These are phyloP conservation scores for Boletus smithii DNA, from an alignment of 1,284 basidiomycete genomes.

Conservation along the genomic window DNA sequence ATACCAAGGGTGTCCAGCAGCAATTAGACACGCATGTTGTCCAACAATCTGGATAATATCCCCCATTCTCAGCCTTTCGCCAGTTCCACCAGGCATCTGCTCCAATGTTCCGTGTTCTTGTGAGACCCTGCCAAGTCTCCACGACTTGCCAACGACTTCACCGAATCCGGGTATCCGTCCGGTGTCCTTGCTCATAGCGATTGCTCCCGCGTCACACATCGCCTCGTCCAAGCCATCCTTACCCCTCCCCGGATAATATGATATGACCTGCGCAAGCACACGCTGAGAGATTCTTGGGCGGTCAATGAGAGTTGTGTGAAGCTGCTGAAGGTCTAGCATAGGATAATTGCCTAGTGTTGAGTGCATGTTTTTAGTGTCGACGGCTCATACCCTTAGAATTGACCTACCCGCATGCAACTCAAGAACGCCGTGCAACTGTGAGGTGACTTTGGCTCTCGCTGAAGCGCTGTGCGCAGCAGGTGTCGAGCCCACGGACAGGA, in stretches of 20 bases:
- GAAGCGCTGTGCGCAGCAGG: constrained; percentile 79
- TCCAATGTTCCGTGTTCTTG: constrained; percentile 81
- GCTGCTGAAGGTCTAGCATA: constrained; percentile 81
- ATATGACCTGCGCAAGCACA: constrained; percentile 72
- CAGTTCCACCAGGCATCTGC: constrained; percentile 32
- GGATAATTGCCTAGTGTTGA: constrained; percentile 71
- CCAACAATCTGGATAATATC: constrained; percentile 65
- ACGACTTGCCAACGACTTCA: constrained; percentile 63
- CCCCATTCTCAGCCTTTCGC: constrained; percentile 51
- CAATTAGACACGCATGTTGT: constrained; percentile 76
- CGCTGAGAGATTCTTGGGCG: constrained; percentile 58
- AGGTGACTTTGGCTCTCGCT: constrained; percentile 47
- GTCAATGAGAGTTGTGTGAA: constrained; percentile 66
- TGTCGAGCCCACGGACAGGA: constrained; percentile 82
- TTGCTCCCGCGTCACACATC: constrained; percentile 78
- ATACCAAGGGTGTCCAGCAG: constrained; percentile 77
- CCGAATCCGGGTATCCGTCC: constrained; percentile 74
- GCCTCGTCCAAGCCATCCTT: constrained; percentile 63
- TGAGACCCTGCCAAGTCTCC: constrained; percentile 70
- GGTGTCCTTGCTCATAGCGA: constrained; percentile 83
- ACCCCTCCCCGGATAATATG: constrained; percentile 70
- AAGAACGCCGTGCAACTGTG: constrained; percentile 54
- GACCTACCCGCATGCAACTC: constrained; percentile 72
- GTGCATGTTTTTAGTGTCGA: constrained; percentile 2
- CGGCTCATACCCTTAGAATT: not conserved